Percentiles rank a stretch among this genome's conserved stretches.
Evolutionary conservation across 2,329 filamentous ascomycete genomes (phyloP).

Genomic region (Aspergillus pseudoterreus): DNA sequence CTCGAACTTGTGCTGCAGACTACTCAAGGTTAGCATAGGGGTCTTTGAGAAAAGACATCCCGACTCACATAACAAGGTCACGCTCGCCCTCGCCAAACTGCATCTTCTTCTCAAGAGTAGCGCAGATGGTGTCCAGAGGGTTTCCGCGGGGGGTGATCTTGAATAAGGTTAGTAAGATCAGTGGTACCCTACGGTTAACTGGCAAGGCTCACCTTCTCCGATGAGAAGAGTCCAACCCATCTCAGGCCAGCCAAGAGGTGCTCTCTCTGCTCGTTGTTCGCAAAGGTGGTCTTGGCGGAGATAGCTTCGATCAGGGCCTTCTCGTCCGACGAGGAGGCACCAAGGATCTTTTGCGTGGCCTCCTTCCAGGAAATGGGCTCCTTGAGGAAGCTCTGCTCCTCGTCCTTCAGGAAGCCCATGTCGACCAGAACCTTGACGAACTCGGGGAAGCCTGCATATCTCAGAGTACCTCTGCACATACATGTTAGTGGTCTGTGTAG

Average conservation of each 20-base stretch:
- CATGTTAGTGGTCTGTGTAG: no score
- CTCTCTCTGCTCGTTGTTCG: conserved; percentile 62
- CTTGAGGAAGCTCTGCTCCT: conserved; percentile 62
- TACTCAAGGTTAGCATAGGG: no score
- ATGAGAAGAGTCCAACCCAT: conserved; percentile 67
- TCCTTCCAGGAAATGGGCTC: conserved; percentile 75
- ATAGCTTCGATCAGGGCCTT: conserved; percentile 71
- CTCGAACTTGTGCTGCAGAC: conserved; percentile 60
- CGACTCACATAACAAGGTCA: conserved; percentile 64
- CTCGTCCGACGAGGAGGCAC: conserved; percentile 62
- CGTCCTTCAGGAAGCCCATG: conserved; percentile 80
- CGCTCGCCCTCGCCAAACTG: conserved; percentile 77
- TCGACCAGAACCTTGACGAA: conserved; percentile 86
- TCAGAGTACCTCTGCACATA: conserved; percentile 59
- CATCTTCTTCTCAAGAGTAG: conserved; percentile 87
- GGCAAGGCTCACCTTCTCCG: conserved; percentile 52
- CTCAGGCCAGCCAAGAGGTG: conserved; percentile 68
- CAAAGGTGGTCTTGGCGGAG: conserved; percentile 70
- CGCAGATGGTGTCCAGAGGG: conserved; percentile 87
- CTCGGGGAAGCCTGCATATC: conserved; percentile 86
- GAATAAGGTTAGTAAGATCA: no score
- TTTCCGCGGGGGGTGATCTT: conserved; percentile 62
- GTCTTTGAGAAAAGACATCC: no score
- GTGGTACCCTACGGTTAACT: no score
- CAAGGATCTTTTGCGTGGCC: conserved; percentile 73